Evolutionary conservation across 106 monocot genomes (phyloP).

Genomic region (Dendrobium catenatum): DNA sequence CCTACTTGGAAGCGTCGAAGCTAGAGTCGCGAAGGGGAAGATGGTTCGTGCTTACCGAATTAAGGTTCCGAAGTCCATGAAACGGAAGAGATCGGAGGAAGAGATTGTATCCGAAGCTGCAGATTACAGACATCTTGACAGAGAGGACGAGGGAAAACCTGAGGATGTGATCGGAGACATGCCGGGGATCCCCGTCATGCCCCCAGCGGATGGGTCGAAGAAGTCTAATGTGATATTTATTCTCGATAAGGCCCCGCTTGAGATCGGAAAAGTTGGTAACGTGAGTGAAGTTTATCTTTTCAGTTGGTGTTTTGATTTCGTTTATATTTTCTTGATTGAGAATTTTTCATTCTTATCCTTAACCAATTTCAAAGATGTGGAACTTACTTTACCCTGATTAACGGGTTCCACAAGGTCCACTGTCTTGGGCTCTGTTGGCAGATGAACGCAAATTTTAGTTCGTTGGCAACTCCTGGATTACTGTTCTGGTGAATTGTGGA

Average conservation of each 20-base stretch:
- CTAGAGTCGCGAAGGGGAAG: conserved; percentile 5
- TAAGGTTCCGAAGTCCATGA: conserved; percentile 22
- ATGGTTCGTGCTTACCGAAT: conserved; percentile 48
- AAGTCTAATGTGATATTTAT: conserved; percentile 53
- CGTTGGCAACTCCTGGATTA: no score
- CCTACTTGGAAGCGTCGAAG: background rate
- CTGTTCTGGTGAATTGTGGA: no score
- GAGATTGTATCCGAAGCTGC: background rate
- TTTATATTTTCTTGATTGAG: no score
- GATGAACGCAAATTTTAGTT: no score
- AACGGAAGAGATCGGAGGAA: conserved; percentile 16
- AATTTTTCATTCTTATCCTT: no score
- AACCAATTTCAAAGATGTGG: background rate
- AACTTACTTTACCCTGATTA: background rate
- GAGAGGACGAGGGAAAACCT: conserved; percentile 6
- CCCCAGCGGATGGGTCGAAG: conserved; percentile 20
- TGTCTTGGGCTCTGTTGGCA: background rate
- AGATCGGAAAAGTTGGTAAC: conserved; percentile 72
- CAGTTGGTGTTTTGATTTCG: background rate
- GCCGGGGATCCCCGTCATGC: conserved; percentile 32
- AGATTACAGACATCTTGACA: background rate
- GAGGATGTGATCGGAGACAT: conserved; percentile 21
- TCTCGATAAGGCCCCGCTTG: conserved; percentile 60
- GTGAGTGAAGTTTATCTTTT: conserved; percentile 13
- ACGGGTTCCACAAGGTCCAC: background rate